Evolutionary conservation across 2,329 filamentous ascomycete genomes (phyloP), one percentile per base, ranked within the genome.

Genomic region (Podosphaera fusca): DNA sequence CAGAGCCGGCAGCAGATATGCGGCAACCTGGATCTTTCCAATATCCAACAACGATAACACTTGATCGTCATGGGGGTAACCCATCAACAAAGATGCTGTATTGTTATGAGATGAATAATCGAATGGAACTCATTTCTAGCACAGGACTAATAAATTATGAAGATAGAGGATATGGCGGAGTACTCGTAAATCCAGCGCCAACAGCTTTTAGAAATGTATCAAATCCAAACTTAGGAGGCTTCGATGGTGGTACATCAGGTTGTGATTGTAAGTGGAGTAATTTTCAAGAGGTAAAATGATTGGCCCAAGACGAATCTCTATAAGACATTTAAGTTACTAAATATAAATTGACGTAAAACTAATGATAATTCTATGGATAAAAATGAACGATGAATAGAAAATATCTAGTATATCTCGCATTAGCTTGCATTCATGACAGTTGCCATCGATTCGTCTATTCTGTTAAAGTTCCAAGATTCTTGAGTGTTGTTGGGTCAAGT

Each of bases 211-310:
- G 38, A 1, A 67, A 69, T 30, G 68, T 66, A 1, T 64, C 65
- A 0, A 70, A 80, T 59, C 62, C 67, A 9, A 72, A 69, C 33
- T 69, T 77, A 58, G 80, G 80, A 1, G 80, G 80, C 0, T 75
- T 77, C 61, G 80, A 84, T 65, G 80, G 80, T 30, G 80, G 80
- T 42, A 75, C 72, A 0, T 79, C 79, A 14, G 80, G 80, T 1
- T 83, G 80, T 64, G 72, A 70, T 66, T 83, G 80, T 65, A 70
- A 74, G 62, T 83, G 79, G 76, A 70, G 72, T 57, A 83, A 83
- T 56, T 68, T 67, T 57, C 53, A 59, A 51, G 59, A 58, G 34
- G 10, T 10, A 55, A 64, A 5, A 38, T 47, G 54, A 31, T 12
- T 34, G 29, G n/a, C 3, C 31, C 12, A 40, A 38, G 46, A 49